Evolutionary conservation across 2,329 filamentous ascomycete species (phyloP).

Genomic region (Arthrobotrys musiformis): DNA sequence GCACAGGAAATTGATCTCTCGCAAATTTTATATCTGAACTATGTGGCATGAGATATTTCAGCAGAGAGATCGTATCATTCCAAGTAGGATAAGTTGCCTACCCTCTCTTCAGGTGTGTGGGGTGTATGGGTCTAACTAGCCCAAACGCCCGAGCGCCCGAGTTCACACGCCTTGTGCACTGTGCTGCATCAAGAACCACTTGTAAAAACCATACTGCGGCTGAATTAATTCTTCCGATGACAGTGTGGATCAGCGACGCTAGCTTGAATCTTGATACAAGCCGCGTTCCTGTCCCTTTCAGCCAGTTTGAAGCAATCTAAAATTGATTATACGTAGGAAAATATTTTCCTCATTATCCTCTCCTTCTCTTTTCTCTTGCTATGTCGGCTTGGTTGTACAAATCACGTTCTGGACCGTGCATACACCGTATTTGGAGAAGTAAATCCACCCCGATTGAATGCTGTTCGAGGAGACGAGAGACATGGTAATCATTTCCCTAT

Average conservation of each 20-base stretch:
- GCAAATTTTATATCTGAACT: constrained; percentile 12
- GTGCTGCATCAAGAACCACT: constrained; percentile 8
- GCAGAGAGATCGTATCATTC: constrained; percentile 33
- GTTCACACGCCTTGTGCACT: constrained; percentile 31
- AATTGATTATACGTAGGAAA: constrained; percentile 6
- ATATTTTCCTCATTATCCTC: neutral
- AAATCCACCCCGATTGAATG: neutral
- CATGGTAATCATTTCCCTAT: constrained; percentile 16
- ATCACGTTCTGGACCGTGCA: constrained; percentile 32
- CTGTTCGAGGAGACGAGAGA: constrained; percentile 17
- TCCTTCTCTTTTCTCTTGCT: neutral
- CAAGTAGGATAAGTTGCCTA: constrained; percentile 22
- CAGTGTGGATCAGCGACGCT: constrained; percentile 40
- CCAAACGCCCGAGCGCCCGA: constrained; percentile 32
- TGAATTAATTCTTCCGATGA: constrained; percentile 52
- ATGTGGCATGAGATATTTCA: neutral
- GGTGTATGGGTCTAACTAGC: constrained; percentile 2
- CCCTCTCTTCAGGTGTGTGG: neutral
- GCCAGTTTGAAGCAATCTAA: constrained; percentile 9
- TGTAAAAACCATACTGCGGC: constrained; percentile 37
- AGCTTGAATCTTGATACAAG: constrained; percentile 8
- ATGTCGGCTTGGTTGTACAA: neutral
- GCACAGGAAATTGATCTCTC: neutral
- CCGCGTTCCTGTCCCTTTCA: constrained; percentile 6
- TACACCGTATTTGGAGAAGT: neutral